These are phyloP conservation scores for Pseudisothecium myosuroides DNA, from an alignment of 225 moss, liverwort and hornwort genomes.

Conservation along the genomic window DNA sequence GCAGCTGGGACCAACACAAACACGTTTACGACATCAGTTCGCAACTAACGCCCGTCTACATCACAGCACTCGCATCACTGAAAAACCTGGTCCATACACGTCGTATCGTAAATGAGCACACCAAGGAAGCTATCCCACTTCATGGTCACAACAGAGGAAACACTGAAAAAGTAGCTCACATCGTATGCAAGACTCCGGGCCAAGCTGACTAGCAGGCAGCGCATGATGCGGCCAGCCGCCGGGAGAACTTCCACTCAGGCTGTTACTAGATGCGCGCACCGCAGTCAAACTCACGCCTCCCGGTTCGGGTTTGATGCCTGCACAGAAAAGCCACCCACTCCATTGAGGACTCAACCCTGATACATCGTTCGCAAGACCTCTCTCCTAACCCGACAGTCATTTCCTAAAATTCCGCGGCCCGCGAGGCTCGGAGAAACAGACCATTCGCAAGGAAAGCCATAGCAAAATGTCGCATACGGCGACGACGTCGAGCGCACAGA, in stretches of 20 bases:
- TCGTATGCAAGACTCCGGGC: conserved; percentile 53
- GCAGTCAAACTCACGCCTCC: conserved; percentile 24
- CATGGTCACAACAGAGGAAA: background rate
- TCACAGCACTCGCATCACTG: background rate
- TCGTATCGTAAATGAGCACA: too few relatives aligned
- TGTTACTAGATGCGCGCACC: conserved; percentile 59
- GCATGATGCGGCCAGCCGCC: conserved; percentile 69
- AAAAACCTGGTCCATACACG: background rate
- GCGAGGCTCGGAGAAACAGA: background rate
- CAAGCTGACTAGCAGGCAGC: conserved; percentile 56
- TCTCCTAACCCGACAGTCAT: background rate
- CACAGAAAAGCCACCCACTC: background rate
- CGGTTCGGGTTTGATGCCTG: conserved; percentile 35
- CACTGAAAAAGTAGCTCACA: background rate
- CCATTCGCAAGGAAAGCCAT: background rate
- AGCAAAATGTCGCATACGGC: background rate
- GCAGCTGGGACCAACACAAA: conserved; percentile 32
- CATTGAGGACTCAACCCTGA: background rate
- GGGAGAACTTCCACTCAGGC: conserved; percentile 79
- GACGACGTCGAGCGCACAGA: background rate
- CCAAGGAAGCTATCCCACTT: background rate
- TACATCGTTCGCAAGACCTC: too few relatives aligned
- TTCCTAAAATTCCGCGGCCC: background rate
- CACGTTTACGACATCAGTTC: background rate
- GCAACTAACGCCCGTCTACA: background rate